Percentiles rank a stretch among this genome's conserved stretches.
Conservation (phyloP, 2,329 filamentous ascomycete genomes). For the Sporothrix sp. region DNA sequence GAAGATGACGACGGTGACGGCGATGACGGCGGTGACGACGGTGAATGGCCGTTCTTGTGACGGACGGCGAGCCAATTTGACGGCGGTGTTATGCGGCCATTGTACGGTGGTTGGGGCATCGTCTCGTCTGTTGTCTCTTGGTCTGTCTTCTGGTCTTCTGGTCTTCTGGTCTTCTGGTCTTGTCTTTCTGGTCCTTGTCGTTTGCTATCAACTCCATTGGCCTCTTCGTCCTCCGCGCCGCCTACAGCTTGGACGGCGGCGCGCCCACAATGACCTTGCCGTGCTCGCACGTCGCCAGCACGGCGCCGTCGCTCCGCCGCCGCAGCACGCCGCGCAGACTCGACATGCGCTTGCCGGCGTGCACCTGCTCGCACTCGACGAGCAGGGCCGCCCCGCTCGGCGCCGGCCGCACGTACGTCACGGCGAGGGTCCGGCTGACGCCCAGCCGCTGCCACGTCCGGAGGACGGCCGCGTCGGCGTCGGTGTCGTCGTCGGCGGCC, state of each 20-base stretch:
- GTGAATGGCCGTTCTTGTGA: neutral
- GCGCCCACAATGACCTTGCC: conserved; percentile 54
- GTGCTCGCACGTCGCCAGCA: conserved; percentile 53
- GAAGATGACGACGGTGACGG: conserved; percentile 12
- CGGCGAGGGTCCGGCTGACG: conserved; percentile 54
- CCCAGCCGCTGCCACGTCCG: conserved; percentile 46
- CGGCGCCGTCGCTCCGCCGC: conserved; percentile 39
- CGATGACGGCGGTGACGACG: conserved; percentile 19
- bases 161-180: too few relatives aligned
- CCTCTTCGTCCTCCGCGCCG: neutral
- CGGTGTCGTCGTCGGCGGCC: neutral
- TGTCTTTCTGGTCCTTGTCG: too few relatives aligned
- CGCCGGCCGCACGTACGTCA: conserved; percentile 57
- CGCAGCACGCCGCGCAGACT: conserved; percentile 46
- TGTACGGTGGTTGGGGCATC: too few relatives aligned
- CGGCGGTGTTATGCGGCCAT: too few relatives aligned
- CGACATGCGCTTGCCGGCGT: conserved; percentile 45
- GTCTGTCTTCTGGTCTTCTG: too few relatives aligned
- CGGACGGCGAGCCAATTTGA: too few relatives aligned
- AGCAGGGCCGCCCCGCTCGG: conserved; percentile 41
- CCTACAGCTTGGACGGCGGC: neutral
- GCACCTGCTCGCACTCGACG: conserved; percentile 48
- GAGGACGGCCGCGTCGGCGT: neutral
- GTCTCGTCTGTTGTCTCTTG: too few relatives aligned
- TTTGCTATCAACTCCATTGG: neutral